A percentile compares a stretch with the other conserved stretches of the same genome.
phyloP scores from a whole-genome alignment of 2,329 filamentous ascomycete species.

The Trichoderma hamatum region DNA sequence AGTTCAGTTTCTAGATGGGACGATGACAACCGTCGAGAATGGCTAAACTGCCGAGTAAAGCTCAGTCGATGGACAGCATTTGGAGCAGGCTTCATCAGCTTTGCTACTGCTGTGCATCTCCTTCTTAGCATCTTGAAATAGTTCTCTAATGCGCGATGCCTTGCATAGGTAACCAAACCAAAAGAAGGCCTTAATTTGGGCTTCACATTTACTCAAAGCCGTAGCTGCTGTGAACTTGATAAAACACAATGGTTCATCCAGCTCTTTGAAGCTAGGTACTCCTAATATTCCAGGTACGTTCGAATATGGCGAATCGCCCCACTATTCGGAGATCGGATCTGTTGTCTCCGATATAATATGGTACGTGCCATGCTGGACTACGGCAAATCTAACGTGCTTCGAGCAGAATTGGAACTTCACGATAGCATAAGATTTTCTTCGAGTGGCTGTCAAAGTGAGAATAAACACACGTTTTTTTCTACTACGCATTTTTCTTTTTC shows the following conservation, averaged over 20 bases:
- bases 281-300: background rate
- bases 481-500: too few relatives aligned
- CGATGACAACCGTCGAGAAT: background rate
- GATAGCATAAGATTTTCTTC: background rate
- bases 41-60: conserved; percentile 1
- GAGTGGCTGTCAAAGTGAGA: background rate
- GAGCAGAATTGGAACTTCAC: background rate
- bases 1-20: conserved; percentile 55
- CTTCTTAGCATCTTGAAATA: background rate
- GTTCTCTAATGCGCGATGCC: background rate
- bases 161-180: background rate
- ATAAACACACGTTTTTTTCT: background rate
- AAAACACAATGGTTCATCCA: background rate
- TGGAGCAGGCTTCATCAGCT: background rate
- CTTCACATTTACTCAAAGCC: background rate
- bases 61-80: background rate
- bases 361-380: conserved; percentile 8
- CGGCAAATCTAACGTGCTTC: background rate
- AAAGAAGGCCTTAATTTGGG: background rate
- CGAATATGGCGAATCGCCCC: background rate
- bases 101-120: background rate
- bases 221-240: background rate
- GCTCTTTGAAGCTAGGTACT: background rate
- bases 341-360: conserved; percentile 5
- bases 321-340: conserved; percentile 22